phyloP scores from a whole-genome alignment of 495 filamentous ascomycete genomes.

The Penicillium ucsense region DNA sequence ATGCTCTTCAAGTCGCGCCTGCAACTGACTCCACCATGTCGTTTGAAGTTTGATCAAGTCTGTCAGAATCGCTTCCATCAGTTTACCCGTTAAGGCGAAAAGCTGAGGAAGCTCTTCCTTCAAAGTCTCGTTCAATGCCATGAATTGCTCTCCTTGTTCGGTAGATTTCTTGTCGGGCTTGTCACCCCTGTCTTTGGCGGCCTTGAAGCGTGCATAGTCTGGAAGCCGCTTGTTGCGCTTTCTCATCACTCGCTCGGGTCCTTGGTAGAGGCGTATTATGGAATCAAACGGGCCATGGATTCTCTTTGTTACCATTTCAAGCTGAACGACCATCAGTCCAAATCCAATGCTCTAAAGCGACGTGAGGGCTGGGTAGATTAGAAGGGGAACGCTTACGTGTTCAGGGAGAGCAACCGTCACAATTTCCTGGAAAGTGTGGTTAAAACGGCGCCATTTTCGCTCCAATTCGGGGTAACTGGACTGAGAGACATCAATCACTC shows the following conservation, averaged over 20 bases:
- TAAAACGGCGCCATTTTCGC: constrained; percentile 83
- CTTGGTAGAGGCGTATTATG: constrained; percentile 69
- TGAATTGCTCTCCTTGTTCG: constrained; percentile 76
- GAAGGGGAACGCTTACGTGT: constrained; percentile 55
- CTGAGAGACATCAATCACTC: constrained; percentile 45
- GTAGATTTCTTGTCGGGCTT: constrained; percentile 71
- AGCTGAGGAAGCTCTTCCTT: constrained; percentile 89
- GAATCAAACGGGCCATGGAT: constrained; percentile 82
- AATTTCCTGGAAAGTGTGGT: constrained; percentile 71
- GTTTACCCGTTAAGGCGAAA: constrained; percentile 62
- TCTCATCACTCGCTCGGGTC: constrained; percentile 75
- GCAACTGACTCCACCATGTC: constrained; percentile 70
- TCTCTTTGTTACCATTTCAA: constrained; percentile 63
- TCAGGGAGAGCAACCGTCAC: constrained; percentile 66
- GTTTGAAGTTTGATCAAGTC: constrained; percentile 76
- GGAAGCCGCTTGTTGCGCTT: constrained; percentile 83
- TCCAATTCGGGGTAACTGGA: constrained; percentile 72
- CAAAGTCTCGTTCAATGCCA: constrained; percentile 80
- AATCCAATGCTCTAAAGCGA: neutral
- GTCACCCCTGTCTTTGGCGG: constrained; percentile 65
- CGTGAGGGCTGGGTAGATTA: neutral
- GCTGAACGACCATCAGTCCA: constrained; percentile 33
- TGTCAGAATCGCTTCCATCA: constrained; percentile 68
- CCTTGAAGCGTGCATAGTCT: constrained; percentile 78
- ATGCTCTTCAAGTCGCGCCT: constrained; percentile 65